These are phyloP conservation scores for Myxozyma kluyveri DNA, from an alignment of 805 yeast genomes.

Conservation along the genomic window DNA sequence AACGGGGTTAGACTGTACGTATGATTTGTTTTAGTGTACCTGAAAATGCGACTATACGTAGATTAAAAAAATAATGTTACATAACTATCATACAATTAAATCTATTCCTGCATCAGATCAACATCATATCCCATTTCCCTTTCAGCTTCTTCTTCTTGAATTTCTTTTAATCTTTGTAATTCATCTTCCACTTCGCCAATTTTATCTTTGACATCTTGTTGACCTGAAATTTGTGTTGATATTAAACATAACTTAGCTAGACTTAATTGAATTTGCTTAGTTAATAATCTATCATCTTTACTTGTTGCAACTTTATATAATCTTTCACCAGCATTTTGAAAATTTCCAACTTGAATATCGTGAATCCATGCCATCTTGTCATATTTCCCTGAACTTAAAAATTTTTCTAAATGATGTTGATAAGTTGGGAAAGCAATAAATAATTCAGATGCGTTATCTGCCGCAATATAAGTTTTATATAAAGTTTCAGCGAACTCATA, in stretches of 20 bases:
- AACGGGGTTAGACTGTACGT: no score
- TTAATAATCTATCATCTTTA: slow-evolving; percentile 44
- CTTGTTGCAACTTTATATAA: slow-evolving; percentile 47
- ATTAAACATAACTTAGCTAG: slow-evolving; percentile 68
- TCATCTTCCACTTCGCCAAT: slow-evolving; percentile 1
- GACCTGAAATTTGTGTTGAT: slow-evolving; percentile 38
- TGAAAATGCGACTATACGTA: no score
- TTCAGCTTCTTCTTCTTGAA: slow-evolving; percentile 6
- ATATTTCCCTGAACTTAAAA: slow-evolving; percentile 45
- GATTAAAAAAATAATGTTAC: no score
- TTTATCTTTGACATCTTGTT: slow-evolving; percentile 2
- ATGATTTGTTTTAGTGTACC: no score
- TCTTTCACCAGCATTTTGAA: slow-evolving; percentile 48
- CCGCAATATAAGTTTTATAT: slow-evolving; percentile 55
- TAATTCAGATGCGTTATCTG: slow-evolving; percentile 52
- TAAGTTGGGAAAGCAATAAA: slow-evolving; percentile 58
- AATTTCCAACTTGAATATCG: slow-evolving; percentile 53
- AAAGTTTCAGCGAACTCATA: slow-evolving; percentile 65
- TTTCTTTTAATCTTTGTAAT: slow-evolving; percentile 7
- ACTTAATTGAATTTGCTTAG: slow-evolving; percentile 58
- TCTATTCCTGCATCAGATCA: slow-evolving; percentile 5
- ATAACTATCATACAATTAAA: no score
- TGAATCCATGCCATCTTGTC: slow-evolving; percentile 67
- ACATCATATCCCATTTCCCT: background rate
- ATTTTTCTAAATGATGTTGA: slow-evolving; percentile 49